Conservation (phyloP, 1,284 basidiomycete genomes). For the Puccinia coronata region DNA sequence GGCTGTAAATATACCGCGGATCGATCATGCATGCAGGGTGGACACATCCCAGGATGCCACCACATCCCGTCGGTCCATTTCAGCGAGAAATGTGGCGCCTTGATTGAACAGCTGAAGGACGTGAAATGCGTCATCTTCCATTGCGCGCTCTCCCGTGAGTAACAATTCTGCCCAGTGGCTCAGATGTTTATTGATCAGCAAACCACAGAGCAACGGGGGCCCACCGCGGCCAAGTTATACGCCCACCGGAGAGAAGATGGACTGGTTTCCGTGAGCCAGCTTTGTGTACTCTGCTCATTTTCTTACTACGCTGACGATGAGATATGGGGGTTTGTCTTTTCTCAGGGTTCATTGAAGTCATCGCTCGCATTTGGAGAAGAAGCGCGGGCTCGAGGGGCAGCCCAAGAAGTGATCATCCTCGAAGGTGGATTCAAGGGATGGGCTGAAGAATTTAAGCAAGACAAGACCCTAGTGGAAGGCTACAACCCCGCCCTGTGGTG, state of each 20-base stretch:
- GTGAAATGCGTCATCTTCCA: slow-evolving; percentile 36
- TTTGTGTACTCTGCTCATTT: too few relatives aligned
- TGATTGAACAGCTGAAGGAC: slow-evolving; percentile 32
- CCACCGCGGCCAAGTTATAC: slow-evolving; percentile 21
- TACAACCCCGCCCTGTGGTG: slow-evolving; percentile 30
- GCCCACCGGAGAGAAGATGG: slow-evolving; percentile 23
- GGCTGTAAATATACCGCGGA: background rate
- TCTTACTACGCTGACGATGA: too few relatives aligned
- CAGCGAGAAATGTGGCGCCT: background rate
- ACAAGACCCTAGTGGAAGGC: slow-evolving; percentile 31
- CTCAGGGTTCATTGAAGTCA: slow-evolving; percentile 32
- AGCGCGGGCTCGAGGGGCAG: slow-evolving; percentile 11
- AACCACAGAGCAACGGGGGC: slow-evolving; percentile 37
- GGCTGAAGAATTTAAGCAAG: slow-evolving; percentile 10
- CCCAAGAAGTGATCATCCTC: slow-evolving; percentile 26
- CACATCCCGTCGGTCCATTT: slow-evolving; percentile 15
- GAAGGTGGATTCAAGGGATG: slow-evolving; percentile 32
- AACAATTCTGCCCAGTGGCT: background rate
- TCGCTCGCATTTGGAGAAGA: slow-evolving; percentile 29
- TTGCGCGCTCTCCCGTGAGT: slow-evolving; percentile 38
- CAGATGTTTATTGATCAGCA: too few relatives aligned
- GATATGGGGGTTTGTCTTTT: too few relatives aligned
- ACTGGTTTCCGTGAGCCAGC: background rate
- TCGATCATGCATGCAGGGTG: slow-evolving; percentile 13
- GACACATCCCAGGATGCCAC: slow-evolving; percentile 42